Evolutionary conservation across 2,329 filamentous ascomycete species (phyloP).

Genomic region (Exutisphaerella laricina): DNA sequence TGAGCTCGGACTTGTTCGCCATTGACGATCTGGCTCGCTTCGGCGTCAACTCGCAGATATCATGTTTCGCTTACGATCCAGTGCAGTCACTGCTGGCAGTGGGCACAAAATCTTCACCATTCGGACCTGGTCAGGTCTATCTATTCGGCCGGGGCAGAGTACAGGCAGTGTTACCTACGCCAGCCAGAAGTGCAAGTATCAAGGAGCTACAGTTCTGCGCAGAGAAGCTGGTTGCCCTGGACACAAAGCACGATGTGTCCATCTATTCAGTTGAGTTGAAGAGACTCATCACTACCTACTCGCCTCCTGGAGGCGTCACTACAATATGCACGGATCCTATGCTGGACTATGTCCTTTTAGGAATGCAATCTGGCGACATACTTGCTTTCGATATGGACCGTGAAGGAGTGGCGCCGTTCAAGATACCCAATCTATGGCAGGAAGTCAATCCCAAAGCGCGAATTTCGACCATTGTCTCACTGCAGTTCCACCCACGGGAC

Average conservation of each 20-base stretch:
- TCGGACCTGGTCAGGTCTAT: conserved; percentile 81
- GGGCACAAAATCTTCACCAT: conserved; percentile 81
- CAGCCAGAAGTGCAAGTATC: conserved; percentile 64
- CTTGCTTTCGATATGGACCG: conserved; percentile 91
- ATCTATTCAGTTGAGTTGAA: conserved; percentile 75
- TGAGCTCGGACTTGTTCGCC: conserved; percentile 70
- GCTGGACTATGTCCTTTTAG: conserved; percentile 88
- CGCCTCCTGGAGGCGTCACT: conserved; percentile 70
- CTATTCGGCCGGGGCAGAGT: conserved; percentile 80
- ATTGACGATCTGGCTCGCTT: conserved; percentile 77
- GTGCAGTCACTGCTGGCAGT: conserved; percentile 89
- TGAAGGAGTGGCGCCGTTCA: conserved; percentile 67
- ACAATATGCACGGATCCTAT: conserved; percentile 77
- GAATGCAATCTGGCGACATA: conserved; percentile 62
- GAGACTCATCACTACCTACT: conserved; percentile 60
- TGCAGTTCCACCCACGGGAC: conserved; percentile 85
- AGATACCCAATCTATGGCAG: conserved; percentile 81
- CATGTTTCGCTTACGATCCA: conserved; percentile 84
- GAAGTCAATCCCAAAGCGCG: conserved; percentile 64
- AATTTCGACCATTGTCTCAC: conserved; percentile 61
- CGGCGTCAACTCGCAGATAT: conserved; percentile 63
- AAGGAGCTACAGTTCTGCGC: conserved; percentile 76
- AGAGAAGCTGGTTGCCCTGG: conserved; percentile 77
- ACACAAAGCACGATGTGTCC: conserved; percentile 77
- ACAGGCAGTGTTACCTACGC: conserved; percentile 65